phyloP scores from a whole-genome alignment of 495 filamentous ascomycete species.

The Penicillium macrosclerotiorum region DNA sequence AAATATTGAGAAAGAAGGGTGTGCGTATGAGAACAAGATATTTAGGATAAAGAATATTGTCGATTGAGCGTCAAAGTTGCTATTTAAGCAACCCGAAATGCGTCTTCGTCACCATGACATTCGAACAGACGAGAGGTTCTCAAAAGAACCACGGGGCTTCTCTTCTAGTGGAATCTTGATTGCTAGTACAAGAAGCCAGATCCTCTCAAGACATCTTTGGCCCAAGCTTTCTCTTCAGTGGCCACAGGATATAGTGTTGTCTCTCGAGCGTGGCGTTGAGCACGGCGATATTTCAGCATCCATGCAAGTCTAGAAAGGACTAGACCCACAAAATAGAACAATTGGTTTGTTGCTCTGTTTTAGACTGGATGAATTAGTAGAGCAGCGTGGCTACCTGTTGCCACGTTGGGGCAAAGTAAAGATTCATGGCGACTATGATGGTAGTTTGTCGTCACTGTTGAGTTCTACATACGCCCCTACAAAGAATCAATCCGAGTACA shows the following conservation, averaged over 20 bases:
- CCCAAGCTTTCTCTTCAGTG: too few species aligned
- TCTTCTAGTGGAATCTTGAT: background rate
- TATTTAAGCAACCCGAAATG: constrained; percentile 5
- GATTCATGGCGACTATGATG: background rate
- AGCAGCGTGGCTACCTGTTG: background rate
- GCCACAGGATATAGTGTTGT: too few species aligned
- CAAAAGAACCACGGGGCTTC: background rate
- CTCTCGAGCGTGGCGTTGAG: too few species aligned
- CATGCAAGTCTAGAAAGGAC: too few species aligned
- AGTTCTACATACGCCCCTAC: too few species aligned
- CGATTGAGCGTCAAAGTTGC: background rate
- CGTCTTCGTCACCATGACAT: constrained; percentile 6
- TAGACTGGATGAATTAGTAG: too few species aligned
- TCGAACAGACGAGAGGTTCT: background rate
- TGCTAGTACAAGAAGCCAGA: too few species aligned
- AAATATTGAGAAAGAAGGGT: too few species aligned
- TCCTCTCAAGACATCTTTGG: too few species aligned
- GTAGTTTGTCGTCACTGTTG: constrained; percentile 9
- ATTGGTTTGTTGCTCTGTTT: background rate
- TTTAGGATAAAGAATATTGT: background rate
- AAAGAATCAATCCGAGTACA: too few species aligned
- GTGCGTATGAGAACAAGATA: background rate
- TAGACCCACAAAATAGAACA: too few species aligned
- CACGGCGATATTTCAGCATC: too few species aligned
- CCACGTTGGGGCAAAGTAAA: background rate